Percentiles rank a stretch among this genome's conserved stretches.
phyloP scores from a whole-genome alignment of 192 early-diverging fungal species.

The Backusella westeae region DNA sequence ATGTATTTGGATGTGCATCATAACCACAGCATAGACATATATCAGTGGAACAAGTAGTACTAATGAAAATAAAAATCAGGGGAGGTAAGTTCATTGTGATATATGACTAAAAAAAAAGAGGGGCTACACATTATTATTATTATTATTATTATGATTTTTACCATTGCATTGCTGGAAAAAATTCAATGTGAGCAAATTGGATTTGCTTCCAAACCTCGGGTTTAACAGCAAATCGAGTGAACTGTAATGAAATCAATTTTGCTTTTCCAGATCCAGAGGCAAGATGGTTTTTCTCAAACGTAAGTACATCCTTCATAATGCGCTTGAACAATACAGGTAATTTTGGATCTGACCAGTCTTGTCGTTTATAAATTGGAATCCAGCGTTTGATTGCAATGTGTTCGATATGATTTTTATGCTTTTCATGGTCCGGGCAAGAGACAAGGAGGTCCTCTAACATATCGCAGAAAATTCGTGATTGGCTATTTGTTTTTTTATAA shows the following conservation, averaged over 20 bases:
- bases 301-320: neutral
- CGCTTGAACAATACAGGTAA: constrained; percentile 8
- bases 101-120: neutral
- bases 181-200: constrained; percentile 55
- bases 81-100: neutral
- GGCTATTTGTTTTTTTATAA: neutral
- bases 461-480: constrained; percentile 1
- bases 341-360: constrained; percentile 11
- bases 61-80: constrained; percentile 24
- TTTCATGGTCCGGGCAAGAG: neutral
- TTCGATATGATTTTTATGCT: constrained; percentile 4
- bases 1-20: constrained; percentile 38
- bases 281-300: neutral
- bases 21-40: constrained; percentile 53
- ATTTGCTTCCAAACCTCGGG: constrained; percentile 54
- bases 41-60: constrained; percentile 33
- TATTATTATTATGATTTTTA: constrained; percentile 13
- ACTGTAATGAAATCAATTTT: neutral
- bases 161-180: constrained; percentile 50
- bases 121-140: neutral
- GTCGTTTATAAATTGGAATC: neutral
- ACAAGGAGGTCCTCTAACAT: neutral
- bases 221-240: constrained; percentile 13
- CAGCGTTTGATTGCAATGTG: neutral
- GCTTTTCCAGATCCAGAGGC: neutral